Evolutionary conservation across 2,329 filamentous ascomycete genomes (phyloP), one percentile per base, ranked within the genome.

Genomic region (Xylariales sp.): DNA sequence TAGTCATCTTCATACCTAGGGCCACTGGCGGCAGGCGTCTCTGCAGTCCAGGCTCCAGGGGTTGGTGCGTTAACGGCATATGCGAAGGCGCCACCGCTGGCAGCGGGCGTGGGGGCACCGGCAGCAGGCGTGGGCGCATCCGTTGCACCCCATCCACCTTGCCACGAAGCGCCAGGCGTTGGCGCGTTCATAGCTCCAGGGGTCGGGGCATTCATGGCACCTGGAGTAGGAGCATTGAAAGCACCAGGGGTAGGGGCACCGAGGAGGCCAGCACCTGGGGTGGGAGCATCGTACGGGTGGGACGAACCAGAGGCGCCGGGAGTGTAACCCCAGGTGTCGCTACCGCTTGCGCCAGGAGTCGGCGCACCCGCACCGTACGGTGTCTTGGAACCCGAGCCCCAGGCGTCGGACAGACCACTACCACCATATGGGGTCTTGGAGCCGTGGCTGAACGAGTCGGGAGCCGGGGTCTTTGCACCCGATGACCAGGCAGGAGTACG

Each of bases 401-500:
- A 87, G 21, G 74, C 69, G 42, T 84, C 82, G 37, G 67, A 33
- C 3, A 32, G 63, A 27, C 65, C 61, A 16, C 56, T 45, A 34
- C 60, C 52, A 30, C 64, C 63, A 49, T 81, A 88, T 37, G 76
- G 82, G 11, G 78, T 84, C 53, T 80, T 83, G n/a, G 78, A 82
- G 6, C 83, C 83, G 40, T 75, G 72, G 38, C 73, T 77, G 52
- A 84, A 86, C 15, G 72, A 70, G 52, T 83, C 76, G 12, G 72
- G 68, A 15, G 78, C 78, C 38, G 86, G 69, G 1, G 85, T 91
- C 58, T 85, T 83, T 38, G 83, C 79, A 37, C 85, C 85, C 2
- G 88, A 84, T 41, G 83, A 82, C 85, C 85, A 90, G 5, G 83
- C 84, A 6, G 85, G 85, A 2, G 84, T 89, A 37, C 85, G 78